Evolutionary conservation across 2,329 filamentous ascomycete genomes (phyloP).

Genomic region (Triangularia verruculosa): DNA sequence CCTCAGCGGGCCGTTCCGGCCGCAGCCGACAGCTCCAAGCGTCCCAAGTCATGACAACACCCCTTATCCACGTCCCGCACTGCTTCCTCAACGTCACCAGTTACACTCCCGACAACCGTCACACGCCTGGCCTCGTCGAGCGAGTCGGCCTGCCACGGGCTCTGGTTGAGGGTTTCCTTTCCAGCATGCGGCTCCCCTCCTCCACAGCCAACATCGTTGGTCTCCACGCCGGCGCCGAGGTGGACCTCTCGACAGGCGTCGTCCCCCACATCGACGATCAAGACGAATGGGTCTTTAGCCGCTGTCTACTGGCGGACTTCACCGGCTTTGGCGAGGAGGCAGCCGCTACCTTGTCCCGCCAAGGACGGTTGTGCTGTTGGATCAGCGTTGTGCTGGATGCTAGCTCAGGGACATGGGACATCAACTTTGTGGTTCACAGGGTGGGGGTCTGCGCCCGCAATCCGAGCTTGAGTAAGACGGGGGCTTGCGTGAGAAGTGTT

Average conservation of each 20-base stretch:
- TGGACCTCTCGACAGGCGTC: not conserved
- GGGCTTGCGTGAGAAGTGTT: not conserved
- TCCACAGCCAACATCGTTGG: not conserved
- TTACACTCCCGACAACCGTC: not conserved
- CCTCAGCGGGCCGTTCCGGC: not conserved
- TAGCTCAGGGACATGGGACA: conserved; percentile 19
- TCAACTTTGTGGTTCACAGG: conserved; percentile 24
- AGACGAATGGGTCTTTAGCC: conserved; percentile 27
- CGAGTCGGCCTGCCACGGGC: not conserved
- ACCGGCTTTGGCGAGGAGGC: conserved; percentile 23
- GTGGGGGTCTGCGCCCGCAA: conserved; percentile 7
- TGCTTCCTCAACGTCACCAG: not conserved
- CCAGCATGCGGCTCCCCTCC: conserved; percentile 2
- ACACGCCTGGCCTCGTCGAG: not conserved
- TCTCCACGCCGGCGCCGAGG: not conserved
- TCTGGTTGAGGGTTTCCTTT: not conserved
- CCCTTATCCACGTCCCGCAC: not conserved
- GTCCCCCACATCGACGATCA: conserved; percentile 25
- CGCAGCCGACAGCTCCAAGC: not conserved
- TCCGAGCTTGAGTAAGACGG: not conserved
- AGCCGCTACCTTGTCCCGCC: conserved; percentile 19
- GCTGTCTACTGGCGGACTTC: conserved; percentile 27
- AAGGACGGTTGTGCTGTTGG: conserved; percentile 27
- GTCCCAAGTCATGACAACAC: not conserved
- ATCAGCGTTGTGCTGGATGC: conserved; percentile 21